Evolutionary conservation across 768 basidiomycete species (phyloP), one percentile per base, ranked within the genome.

Genomic region (Gautieria morchelliformis): DNA sequence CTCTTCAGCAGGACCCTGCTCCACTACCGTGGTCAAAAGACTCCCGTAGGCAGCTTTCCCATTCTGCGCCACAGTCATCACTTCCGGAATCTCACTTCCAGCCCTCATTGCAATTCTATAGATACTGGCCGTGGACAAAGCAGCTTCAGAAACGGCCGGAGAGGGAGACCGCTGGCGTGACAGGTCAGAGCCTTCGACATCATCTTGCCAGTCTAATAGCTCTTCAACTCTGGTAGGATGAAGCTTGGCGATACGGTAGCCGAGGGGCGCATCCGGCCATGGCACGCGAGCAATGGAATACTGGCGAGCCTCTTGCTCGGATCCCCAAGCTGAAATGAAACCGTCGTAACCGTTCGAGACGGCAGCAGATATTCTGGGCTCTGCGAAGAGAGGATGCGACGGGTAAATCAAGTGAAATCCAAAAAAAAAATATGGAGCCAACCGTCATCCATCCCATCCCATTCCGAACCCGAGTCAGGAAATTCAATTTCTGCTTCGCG

Each of bases 361-460:
- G n/a, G 24, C n/a, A 7, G 51, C 51, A 37, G 51, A 52, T 27
- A 52, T 52, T 6, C 51, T 33, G 24, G 51, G 51, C 20, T 52
- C 51, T 52, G 48, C 3, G 40, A 39, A 11, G 19, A 22, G 33
- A 15, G 3, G 17, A 30, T 19, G 46, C 27, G n/a, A 22, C 9
- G 22, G 22, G 3, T 49, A 9, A 37, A 37, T 9, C 35, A 37
- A 20, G 19, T 30, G 32, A 11, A 49, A 22, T 3, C 8, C 12
- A 27, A 27, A 49, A 17, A 9, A 15, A 9, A 40, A 2, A 6
- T 11, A 9, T 1, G 35, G 35, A 11, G 49, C 46, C 27, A 47
- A 56, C 55, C 55, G 1, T 56, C 55, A 30, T 56, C 55, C 27
- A 46, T 47, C 5, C 55, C 55, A 2, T 56, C 55, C 55, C 55